These are phyloP conservation scores for Saxispiralis lemnorum DNA, from an alignment of 495 filamentous ascomycete species.

Conservation along the genomic window DNA sequence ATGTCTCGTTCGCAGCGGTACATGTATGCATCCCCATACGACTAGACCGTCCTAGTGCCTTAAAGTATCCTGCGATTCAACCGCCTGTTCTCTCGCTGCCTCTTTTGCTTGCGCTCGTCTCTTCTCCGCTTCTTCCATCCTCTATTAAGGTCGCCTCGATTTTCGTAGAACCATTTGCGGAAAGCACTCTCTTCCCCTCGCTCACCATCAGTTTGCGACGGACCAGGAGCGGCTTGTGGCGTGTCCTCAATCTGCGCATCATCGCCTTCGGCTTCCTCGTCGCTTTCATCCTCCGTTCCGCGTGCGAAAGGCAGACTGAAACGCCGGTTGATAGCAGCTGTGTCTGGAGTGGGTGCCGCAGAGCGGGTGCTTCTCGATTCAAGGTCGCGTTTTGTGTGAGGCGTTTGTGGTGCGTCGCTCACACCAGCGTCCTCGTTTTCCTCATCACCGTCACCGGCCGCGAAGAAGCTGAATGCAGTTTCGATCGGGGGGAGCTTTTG, in stretches of 20 bases:
- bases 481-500: constrained; percentile 25
- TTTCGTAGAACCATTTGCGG: constrained; percentile 81
- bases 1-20: too few relatives aligned
- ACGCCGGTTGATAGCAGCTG: constrained; percentile 47
- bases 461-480: constrained; percentile 45
- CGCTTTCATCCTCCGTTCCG: constrained; percentile 16
- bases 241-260: constrained; percentile 21
- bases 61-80: constrained; percentile 18
- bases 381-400: constrained; percentile 61
- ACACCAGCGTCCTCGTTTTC: constrained; percentile 31
- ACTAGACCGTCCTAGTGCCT: background rate
- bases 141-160: constrained; percentile 72
- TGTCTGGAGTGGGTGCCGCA: constrained; percentile 89
- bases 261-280: constrained; percentile 22
- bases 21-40: background rate
- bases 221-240: constrained; percentile 20
- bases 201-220: constrained; percentile 12
- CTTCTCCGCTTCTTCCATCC: constrained; percentile 78
- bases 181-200: constrained; percentile 49
- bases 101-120: constrained; percentile 65
- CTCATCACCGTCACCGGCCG: constrained; percentile 30
- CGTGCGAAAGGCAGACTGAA: constrained; percentile 26
- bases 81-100: constrained; percentile 62
- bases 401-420: constrained; percentile 48
- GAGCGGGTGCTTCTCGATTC: constrained; percentile 55